A percentile compares a stretch with the other conserved stretches of the same genome.
Evolutionary conservation across 371 early-diverging fungal species (phyloP).

Genomic region (Dichotomocladium elegans): DNA sequence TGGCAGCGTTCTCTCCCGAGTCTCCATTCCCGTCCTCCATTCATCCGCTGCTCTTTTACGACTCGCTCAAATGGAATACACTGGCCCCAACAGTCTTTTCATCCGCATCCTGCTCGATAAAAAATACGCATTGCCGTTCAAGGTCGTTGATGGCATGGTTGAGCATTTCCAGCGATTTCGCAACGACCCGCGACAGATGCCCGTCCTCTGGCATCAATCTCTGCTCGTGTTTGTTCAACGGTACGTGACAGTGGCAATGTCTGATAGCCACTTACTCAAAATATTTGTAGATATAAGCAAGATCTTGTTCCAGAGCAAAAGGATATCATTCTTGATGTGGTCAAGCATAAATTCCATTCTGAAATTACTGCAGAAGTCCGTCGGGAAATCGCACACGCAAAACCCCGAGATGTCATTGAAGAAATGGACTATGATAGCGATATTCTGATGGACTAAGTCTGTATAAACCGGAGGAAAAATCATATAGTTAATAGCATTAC

Average conservation of each 20-base stretch:
- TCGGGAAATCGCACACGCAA: slow-evolving; percentile 74
- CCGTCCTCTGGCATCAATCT: slow-evolving; percentile 97
- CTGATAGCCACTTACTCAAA: too few species aligned
- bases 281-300: slow-evolving; percentile 82
- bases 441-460: slow-evolving; percentile 16
- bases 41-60: slow-evolving; percentile 92
- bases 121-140: slow-evolving; percentile 96
- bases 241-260: slow-evolving; percentile 14
- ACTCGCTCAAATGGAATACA: slow-evolving; percentile 96
- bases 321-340: slow-evolving; percentile 80
- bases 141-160: slow-evolving; percentile 93
- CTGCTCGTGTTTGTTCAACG: slow-evolving; percentile 93
- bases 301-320: slow-evolving; percentile 94
- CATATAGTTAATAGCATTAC: too few species aligned
- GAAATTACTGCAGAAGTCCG: slow-evolving; percentile 91
- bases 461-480: too few species aligned
- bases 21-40: slow-evolving; percentile 93
- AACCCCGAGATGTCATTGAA: slow-evolving; percentile 61
- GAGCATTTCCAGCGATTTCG: slow-evolving; percentile 92
- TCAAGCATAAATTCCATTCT: slow-evolving; percentile 75
- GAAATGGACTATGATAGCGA: slow-evolving; percentile 22
- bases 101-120: slow-evolving; percentile 95
- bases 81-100: slow-evolving; percentile 92
- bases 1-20: slow-evolving; percentile 86
- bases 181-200: slow-evolving; percentile 77